Conservation (phyloP, 2,329 filamentous ascomycete species). For the Huntiella omanensis region DNA sequence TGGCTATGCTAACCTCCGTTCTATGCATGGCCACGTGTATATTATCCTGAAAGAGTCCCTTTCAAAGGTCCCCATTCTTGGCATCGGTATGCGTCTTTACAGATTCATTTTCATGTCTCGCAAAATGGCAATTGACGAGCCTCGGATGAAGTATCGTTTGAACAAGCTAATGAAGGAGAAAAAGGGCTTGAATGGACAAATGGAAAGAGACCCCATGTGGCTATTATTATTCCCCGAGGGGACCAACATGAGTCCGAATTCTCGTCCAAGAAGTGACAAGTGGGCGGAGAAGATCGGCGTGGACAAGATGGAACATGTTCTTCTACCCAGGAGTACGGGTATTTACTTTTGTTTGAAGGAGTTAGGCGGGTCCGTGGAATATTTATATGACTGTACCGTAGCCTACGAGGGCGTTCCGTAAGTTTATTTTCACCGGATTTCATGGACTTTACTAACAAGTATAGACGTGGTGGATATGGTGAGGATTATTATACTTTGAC, state of each 20-base stretch:
- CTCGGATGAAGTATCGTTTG: slow-evolving; percentile 55
- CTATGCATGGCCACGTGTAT: slow-evolving; percentile 71
- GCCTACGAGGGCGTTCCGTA: slow-evolving; percentile 88
- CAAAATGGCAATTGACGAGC: slow-evolving; percentile 66
- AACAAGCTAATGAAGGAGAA: slow-evolving; percentile 41
- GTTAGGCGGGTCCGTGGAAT: slow-evolving; percentile 55
- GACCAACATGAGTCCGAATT: slow-evolving; percentile 59
- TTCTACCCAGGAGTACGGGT: slow-evolving; percentile 66
- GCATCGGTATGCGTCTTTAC: slow-evolving; percentile 67
- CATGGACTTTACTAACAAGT: neutral
- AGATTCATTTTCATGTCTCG: slow-evolving; percentile 85
- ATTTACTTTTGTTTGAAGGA: slow-evolving; percentile 63
- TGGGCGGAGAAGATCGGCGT: slow-evolving; percentile 65
- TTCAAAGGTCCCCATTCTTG: slow-evolving; percentile 62
- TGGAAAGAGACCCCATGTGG: slow-evolving; percentile 68
- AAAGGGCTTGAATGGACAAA: slow-evolving; percentile 30
- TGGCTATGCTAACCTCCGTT: slow-evolving; percentile 56
- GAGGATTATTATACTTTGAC: slow-evolving; percentile 76
- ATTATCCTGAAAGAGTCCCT: slow-evolving; percentile 82
- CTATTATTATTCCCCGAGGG: slow-evolving; percentile 74
- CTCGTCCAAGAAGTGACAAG: slow-evolving; percentile 46
- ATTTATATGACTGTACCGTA: slow-evolving; percentile 83
- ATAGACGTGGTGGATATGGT: slow-evolving; percentile 61
- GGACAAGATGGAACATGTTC: slow-evolving; percentile 51
- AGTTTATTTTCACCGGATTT: slow-evolving; percentile 22